Evolutionary conservation across 1,284 basidiomycete genomes (phyloP).

Genomic region (Amylostereum areolatum): DNA sequence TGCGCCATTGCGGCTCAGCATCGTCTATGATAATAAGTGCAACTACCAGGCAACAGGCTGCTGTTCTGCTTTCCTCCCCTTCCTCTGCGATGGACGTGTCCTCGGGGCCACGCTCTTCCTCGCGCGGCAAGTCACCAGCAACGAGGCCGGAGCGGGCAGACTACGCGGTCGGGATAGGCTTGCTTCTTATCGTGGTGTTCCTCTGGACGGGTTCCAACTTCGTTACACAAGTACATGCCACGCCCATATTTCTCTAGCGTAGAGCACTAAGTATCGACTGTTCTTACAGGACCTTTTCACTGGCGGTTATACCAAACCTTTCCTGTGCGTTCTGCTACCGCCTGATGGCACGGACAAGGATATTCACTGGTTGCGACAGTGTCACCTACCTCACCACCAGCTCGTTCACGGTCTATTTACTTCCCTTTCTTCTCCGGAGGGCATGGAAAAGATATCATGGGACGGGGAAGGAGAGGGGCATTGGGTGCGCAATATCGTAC

Average conservation of each 20-base stretch:
- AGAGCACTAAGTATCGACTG: background rate
- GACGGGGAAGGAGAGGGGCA: constrained; percentile 10
- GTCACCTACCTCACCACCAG: constrained; percentile 88
- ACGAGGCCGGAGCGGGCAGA: constrained; percentile 29
- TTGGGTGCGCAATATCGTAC: constrained; percentile 8
- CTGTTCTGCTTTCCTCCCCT: background rate
- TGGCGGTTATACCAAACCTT: constrained; percentile 75
- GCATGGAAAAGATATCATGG: constrained; percentile 18
- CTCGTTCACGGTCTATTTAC: constrained; percentile 84
- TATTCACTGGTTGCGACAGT: constrained; percentile 27
- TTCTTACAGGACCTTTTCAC: constrained; percentile 55
- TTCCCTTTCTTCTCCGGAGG: constrained; percentile 58
- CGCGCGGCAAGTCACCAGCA: constrained; percentile 4
- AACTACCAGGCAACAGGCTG: constrained; percentile 1
- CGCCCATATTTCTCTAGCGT: background rate
- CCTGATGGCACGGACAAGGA: background rate
- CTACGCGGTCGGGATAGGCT: constrained; percentile 65
- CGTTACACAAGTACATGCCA: constrained; percentile 68
- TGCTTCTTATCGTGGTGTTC: constrained; percentile 76
- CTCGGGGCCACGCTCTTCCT: background rate
- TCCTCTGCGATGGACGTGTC: constrained; percentile 12
- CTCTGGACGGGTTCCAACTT: constrained; percentile 83
- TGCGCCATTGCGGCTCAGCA: no score
- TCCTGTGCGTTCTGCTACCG: constrained; percentile 50
- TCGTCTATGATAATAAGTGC: no score